These are phyloP conservation scores for Perilla frutescens DNA, from an alignment of 257 asterid species.

Conservation along the genomic window DNA sequence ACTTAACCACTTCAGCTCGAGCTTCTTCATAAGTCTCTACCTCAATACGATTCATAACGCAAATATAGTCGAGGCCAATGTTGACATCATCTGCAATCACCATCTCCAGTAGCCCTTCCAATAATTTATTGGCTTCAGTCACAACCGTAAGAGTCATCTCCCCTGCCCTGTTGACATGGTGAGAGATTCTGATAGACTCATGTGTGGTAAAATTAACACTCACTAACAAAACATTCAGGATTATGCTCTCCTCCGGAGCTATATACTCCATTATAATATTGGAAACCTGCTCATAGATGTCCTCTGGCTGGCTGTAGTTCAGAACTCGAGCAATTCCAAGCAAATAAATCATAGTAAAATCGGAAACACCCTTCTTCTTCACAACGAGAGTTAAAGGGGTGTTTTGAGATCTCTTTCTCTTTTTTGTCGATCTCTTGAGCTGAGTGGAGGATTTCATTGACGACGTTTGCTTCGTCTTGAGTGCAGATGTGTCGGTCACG, in stretches of 20 bases:
- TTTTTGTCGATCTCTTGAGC: slow-evolving; percentile 44
- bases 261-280: slow-evolving; percentile 7
- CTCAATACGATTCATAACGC: not conserved
- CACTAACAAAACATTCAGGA: slow-evolving; percentile 7
- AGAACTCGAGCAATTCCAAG: slow-evolving; percentile 52
- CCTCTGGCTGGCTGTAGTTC: slow-evolving; percentile 45
- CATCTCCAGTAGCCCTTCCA: slow-evolving; percentile 48
- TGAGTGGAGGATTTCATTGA: slow-evolving; percentile 27
- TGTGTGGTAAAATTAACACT: slow-evolving; percentile 31
- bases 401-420: slow-evolving; percentile 45
- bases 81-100: slow-evolving; percentile 5
- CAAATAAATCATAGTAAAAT: slow-evolving; percentile 49
- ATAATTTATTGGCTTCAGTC: slow-evolving; percentile 43
- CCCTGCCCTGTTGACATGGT: slow-evolving; percentile 41
- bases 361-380: slow-evolving; percentile 50
- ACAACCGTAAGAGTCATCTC: slow-evolving; percentile 53
- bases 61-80: not conserved
- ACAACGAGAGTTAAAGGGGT: slow-evolving; percentile 40
- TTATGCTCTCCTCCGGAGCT: slow-evolving; percentile 27
- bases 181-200: slow-evolving; percentile 22
- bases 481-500: too few species aligned
- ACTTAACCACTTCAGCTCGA: not conserved
- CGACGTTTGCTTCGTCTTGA: slow-evolving; percentile 36
- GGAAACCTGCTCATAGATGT: slow-evolving; percentile 23
- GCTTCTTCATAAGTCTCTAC: slow-evolving; percentile 32